These are phyloP conservation scores for Pseudonitzschia delicatissima DNA, from an alignment of 108 stramenopile genomes.

Conservation along the genomic window DNA sequence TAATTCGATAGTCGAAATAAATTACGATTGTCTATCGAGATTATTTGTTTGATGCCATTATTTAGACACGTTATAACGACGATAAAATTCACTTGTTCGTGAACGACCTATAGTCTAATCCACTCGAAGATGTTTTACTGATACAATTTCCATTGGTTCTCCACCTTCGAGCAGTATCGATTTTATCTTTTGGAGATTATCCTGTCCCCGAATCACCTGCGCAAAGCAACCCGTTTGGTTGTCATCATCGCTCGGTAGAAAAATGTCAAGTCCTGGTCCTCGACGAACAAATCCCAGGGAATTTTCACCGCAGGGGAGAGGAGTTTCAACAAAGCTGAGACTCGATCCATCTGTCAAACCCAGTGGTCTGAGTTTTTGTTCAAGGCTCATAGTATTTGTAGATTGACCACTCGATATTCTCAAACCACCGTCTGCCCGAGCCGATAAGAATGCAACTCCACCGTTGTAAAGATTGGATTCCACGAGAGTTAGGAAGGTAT, in stretches of 20 bases:
- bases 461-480: slow-evolving; percentile 22
- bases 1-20: too few relatives aligned
- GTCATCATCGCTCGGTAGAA: neutral
- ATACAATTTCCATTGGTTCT: slow-evolving; percentile 1
- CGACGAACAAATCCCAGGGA: neutral
- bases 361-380: slow-evolving; percentile 8
- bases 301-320: neutral
- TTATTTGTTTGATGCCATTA: too few relatives aligned
- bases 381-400: neutral
- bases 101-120: slow-evolving; percentile 9
- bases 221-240: neutral
- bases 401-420: neutral
- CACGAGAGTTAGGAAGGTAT: slow-evolving; percentile 28
- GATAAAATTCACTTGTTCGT: too few relatives aligned
- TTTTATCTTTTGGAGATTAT: neutral
- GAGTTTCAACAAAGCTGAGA: neutral
- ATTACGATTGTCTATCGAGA: too few relatives aligned
- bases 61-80: too few relatives aligned
- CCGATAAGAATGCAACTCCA: slow-evolving; percentile 15
- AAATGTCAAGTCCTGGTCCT: slow-evolving; percentile 1
- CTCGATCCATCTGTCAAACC: slow-evolving; percentile 4
- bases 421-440: neutral
- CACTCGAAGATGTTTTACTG: slow-evolving; percentile 4
- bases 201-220: slow-evolving; percentile 5
- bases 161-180: neutral